phyloP scores from a whole-genome alignment of 208 protist species.

The Leishmania major region DNA sequence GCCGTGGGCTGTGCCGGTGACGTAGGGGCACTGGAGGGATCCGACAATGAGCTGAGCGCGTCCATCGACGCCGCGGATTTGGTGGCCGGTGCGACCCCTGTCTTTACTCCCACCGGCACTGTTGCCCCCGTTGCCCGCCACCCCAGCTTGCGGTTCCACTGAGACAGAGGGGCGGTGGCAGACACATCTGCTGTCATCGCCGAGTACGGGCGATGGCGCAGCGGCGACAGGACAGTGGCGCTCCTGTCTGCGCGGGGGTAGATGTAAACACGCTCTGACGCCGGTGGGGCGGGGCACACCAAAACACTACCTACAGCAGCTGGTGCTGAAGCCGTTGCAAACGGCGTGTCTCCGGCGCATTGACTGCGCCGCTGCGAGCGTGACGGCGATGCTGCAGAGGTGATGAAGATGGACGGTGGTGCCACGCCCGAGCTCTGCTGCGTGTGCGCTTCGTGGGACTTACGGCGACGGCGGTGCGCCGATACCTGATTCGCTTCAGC shows the following conservation, averaged over 20 bases:
- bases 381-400: background rate
- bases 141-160: background rate
- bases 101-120: too few relatives aligned
- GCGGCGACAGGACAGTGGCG: constrained; percentile 3
- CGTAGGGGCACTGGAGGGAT: background rate
- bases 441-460: background rate
- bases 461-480: background rate
- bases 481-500: background rate
- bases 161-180: background rate
- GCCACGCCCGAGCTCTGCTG: background rate
- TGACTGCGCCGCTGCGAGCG: background rate
- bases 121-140: background rate
- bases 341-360: background rate
- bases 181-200: background rate
- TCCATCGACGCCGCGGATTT: background rate
- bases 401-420: background rate
- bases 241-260: background rate
- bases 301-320: background rate
- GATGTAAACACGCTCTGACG: constrained; percentile 8
- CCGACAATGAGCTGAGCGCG: background rate
- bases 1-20: background rate
- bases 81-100: too few relatives aligned
- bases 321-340: background rate
- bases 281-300: constrained; percentile 11
- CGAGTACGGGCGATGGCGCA: background rate